Conservation (phyloP, 345 rosid genomes). For the Noccaea caerulescens region DNA sequence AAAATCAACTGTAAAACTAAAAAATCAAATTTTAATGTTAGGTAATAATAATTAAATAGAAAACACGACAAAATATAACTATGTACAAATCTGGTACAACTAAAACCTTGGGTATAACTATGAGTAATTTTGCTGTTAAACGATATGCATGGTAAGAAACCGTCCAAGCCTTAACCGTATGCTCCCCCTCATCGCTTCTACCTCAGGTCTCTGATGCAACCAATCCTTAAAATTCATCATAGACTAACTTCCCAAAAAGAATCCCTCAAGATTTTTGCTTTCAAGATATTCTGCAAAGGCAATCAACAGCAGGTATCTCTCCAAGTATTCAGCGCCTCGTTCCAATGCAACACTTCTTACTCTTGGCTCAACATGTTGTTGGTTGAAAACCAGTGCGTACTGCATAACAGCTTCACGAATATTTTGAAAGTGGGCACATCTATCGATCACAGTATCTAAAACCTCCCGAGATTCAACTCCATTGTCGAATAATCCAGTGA, state of each 20-base stretch:
- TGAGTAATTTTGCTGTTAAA: too few relatives aligned
- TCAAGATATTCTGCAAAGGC: constrained; percentile 98
- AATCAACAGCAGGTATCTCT: constrained; percentile 85
- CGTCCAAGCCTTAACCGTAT: constrained; percentile 91
- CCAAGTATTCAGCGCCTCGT: constrained; percentile 96
- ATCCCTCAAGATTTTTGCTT: constrained; percentile 89
- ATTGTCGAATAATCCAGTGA: constrained; percentile 88
- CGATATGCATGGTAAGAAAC: constrained; percentile 81
- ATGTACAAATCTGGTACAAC: too few relatives aligned
- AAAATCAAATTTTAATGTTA: too few relatives aligned
- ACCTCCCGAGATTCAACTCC: constrained; percentile 93
- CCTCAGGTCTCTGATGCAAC: constrained; percentile 91
- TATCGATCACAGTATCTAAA: constrained; percentile 86
- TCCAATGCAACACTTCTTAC: constrained; percentile 84
- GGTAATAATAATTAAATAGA: too few relatives aligned
- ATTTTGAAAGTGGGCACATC: constrained; percentile 94
- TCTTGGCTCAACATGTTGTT: constrained; percentile 90
- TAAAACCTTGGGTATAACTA: too few relatives aligned
- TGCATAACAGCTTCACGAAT: constrained; percentile 88
- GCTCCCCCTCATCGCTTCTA: constrained; percentile 98
- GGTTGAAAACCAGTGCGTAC: constrained; percentile 85
- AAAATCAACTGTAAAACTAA: too few relatives aligned
- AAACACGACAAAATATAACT: too few relatives aligned
- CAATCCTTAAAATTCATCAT: constrained; percentile 84
- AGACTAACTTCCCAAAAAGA: constrained; percentile 73